A percentile compares a stretch with the other conserved stretches of the same genome.
Conservation (phyloP, 148 eudicot genomes). For the Fagopyrum homotropicum region DNA sequence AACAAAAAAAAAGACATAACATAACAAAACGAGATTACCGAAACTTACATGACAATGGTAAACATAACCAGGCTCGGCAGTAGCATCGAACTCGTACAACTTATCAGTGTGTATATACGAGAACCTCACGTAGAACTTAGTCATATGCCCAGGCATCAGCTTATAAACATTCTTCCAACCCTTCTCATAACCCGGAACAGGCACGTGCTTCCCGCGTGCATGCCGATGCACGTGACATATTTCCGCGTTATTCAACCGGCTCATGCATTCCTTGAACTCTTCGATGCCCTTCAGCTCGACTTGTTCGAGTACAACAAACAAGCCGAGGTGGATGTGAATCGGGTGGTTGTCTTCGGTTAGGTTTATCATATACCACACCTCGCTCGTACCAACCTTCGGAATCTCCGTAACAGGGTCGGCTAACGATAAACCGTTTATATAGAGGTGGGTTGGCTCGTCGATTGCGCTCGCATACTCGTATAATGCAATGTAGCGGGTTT, state of each 20-base stretch:
- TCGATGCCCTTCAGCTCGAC: slow-evolving; percentile 35
- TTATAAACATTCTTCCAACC: slow-evolving; percentile 95
- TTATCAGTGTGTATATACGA: slow-evolving; percentile 52
- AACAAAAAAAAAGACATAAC: background rate
- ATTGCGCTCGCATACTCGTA: slow-evolving; percentile 56
- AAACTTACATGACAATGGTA: slow-evolving; percentile 86
- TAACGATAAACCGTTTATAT: slow-evolving; percentile 53
- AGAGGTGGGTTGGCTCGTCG: slow-evolving; percentile 65
- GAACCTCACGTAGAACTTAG: slow-evolving; percentile 56
- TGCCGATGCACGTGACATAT: slow-evolving; percentile 37
- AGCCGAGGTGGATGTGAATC: slow-evolving; percentile 59
- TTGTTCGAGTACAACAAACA: slow-evolving; percentile 56
- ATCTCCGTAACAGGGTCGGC: slow-evolving; percentile 67
- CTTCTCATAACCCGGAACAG: slow-evolving; percentile 43
- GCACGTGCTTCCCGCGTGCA: slow-evolving; percentile 31
- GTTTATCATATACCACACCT: slow-evolving; percentile 80
- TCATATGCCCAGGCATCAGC: slow-evolving; percentile 64
- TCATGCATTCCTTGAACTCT: slow-evolving; percentile 52
- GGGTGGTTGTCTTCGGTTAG: slow-evolving; percentile 89
- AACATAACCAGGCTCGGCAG: slow-evolving; percentile 76
- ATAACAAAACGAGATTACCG: background rate
- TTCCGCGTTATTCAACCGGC: slow-evolving; percentile 37
- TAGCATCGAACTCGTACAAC: slow-evolving; percentile 63
- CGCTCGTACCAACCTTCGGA: slow-evolving; percentile 63
- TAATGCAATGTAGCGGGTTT: slow-evolving; percentile 57